Evolutionary conservation across 2,329 filamentous ascomycete genomes (phyloP), one percentile per base, ranked within the genome.

Genomic region (Stagonosporopsis vannaccii): DNA sequence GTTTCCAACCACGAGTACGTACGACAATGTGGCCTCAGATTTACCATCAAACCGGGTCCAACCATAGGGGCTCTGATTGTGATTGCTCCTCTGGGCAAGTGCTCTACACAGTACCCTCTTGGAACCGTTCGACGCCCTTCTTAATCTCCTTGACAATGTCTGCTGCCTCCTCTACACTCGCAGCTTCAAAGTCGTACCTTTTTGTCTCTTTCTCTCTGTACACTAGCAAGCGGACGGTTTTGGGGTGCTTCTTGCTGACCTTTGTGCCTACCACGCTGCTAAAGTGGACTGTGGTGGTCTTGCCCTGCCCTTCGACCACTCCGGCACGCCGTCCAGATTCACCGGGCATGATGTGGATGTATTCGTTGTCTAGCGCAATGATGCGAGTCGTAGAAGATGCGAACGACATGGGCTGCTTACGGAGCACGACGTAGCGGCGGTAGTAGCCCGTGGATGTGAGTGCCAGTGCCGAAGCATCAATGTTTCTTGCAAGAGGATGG

Each of bases 101-200:
- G 36, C 26, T 23, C 54, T 65, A 69, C 23, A 74, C 60, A 41
- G 70, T 69, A 2, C 81, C 79, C 54, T 85, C 83, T 41, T 82
- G 75, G 67, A 90, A 90, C 22, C 87, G 86, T 30, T 86, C 85
- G 49, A 91, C 87, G 26, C 90, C 89, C 75, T 87, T 91, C 77
- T 90, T 90, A 59, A 95, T 85, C 78, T 92, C 90, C 54, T 80
- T 82, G 25, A 94, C 90, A 71, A 95, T 91, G 71, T 91, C 89
- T n/a, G 84, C 81, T 39, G 91, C 90, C 75, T 93, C 90, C 26
- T 87, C 85, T 11, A 83, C 80, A 62, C 81, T 89, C 62, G 84
- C 85, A n/a, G 90, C 87, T 76, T 94, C 91, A 72, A 95, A 95
- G 63, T 95, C 91, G 75, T 95, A 95, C 58, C 90, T 79, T 78